Evolutionary conservation across 129 eudicot species (phyloP).

Genomic region (Escallonia herrerae): DNA sequence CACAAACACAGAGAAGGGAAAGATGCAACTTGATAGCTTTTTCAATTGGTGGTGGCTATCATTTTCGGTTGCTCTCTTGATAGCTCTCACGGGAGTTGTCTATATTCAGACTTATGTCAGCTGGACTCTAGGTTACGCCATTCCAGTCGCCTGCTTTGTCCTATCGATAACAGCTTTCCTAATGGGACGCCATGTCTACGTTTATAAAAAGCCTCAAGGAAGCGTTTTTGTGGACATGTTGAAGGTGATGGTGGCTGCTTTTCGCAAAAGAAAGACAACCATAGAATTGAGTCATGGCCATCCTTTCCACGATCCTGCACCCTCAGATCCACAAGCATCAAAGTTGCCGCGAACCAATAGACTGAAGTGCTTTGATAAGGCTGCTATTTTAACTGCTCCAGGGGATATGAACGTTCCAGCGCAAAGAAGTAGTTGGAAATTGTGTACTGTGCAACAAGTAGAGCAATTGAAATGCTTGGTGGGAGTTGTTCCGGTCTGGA

Average conservation of each 20-base stretch:
- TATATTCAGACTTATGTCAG: conserved; percentile 16
- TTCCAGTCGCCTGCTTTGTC: conserved; percentile 26
- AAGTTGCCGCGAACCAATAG: conserved; percentile 14
- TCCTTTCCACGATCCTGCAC: conserved; percentile 21
- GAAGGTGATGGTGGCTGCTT: conserved; percentile 43
- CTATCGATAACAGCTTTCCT: conserved; percentile 40
- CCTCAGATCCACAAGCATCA: neutral
- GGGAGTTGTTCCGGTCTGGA: conserved; percentile 57
- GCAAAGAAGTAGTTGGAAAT: conserved; percentile 31
- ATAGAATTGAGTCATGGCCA: neutral
- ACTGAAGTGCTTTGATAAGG: conserved; percentile 51
- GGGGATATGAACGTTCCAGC: conserved; percentile 36
- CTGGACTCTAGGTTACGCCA: conserved; percentile 17
- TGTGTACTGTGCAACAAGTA: conserved; percentile 55
- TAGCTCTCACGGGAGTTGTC: conserved; percentile 15
- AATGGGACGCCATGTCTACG: conserved; percentile 44
- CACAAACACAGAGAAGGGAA: neutral
- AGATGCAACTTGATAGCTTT: neutral
- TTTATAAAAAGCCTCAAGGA: conserved; percentile 39
- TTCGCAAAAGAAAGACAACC: conserved; percentile 28
- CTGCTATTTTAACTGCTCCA: conserved; percentile 40
- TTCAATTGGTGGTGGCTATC: conserved; percentile 7
- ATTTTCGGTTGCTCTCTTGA: conserved; percentile 12
- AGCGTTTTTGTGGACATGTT: conserved; percentile 48
- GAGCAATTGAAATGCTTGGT: conserved; percentile 50